phyloP scores from a whole-genome alignment of 208 protist species.

The Acanthamoeba culbertsoni region DNA sequence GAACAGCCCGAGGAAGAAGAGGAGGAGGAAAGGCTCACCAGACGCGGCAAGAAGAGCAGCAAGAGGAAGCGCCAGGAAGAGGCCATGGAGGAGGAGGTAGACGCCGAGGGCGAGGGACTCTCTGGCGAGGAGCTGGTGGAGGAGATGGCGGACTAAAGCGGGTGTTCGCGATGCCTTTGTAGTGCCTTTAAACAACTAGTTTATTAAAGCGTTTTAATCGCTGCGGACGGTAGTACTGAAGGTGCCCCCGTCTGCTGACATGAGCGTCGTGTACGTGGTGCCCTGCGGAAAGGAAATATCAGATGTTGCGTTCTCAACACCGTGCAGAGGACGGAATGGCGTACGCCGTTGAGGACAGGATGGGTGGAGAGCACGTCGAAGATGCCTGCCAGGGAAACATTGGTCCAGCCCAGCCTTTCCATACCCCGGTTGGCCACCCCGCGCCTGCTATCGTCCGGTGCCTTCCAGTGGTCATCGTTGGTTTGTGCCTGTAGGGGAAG shows the following conservation, averaged over 20 bases:
- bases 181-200: too few species aligned
- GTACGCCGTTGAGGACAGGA: not conserved
- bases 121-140: too few species aligned
- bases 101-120: too few species aligned
- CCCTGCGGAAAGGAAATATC: not conserved
- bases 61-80: too few species aligned
- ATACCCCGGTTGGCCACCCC: not conserved
- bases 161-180: too few species aligned
- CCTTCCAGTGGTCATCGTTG: not conserved
- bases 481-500: not conserved
- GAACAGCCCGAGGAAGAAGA: not conserved
- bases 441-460: not conserved
- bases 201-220: too few species aligned
- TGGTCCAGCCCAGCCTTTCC: not conserved
- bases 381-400: not conserved
- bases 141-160: too few species aligned
- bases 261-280: not conserved
- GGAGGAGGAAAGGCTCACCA: constrained; percentile 15
- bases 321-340: not conserved
- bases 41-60: too few species aligned
- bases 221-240: not conserved
- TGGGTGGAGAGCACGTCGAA: not conserved
- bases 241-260: not conserved
- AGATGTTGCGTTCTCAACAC: not conserved
- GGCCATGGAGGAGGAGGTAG: too few species aligned